Conservation (phyloP, 1,284 basidiomycete genomes). For the Ganoderma multipileum region DNA sequence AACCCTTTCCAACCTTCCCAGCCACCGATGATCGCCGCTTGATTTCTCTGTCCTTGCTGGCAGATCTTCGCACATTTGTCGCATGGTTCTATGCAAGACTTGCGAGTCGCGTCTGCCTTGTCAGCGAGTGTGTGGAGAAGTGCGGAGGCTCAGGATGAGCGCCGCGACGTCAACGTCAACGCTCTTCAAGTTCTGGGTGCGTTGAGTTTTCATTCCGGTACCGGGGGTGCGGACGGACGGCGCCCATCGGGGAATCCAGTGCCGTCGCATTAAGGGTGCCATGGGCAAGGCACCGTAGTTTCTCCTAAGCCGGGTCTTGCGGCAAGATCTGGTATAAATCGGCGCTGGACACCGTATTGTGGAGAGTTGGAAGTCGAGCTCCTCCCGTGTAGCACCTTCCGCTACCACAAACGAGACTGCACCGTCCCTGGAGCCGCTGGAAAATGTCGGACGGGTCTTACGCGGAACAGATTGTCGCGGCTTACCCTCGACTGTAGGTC, state of each 20-base stretch:
- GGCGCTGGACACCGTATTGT: background rate
- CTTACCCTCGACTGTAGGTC: constrained; percentile 1
- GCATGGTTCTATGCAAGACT: no score
- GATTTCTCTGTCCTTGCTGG: no score
- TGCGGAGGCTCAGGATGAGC: background rate
- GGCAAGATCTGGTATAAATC: background rate
- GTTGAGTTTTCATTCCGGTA: constrained; percentile 1
- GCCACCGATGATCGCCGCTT: no score
- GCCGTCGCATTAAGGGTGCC: background rate
- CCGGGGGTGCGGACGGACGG: background rate
- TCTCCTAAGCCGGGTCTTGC: background rate
- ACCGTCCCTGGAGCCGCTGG: background rate
- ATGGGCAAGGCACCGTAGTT: background rate
- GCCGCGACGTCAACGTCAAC: background rate
- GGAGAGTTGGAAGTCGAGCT: background rate
- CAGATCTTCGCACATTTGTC: background rate
- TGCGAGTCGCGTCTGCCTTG: no score
- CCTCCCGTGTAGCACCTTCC: background rate
- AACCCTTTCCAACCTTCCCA: no score
- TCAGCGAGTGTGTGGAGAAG: no score
- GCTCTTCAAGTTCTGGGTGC: background rate
- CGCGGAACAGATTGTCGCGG: background rate
- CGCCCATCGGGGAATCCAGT: background rate
- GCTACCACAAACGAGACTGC: background rate
- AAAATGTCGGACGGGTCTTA: background rate